Percentiles rank a stretch among this genome's conserved stretches.
phyloP scores from a whole-genome alignment of 1,284 basidiomycete species.

The Waitea zeae region DNA sequence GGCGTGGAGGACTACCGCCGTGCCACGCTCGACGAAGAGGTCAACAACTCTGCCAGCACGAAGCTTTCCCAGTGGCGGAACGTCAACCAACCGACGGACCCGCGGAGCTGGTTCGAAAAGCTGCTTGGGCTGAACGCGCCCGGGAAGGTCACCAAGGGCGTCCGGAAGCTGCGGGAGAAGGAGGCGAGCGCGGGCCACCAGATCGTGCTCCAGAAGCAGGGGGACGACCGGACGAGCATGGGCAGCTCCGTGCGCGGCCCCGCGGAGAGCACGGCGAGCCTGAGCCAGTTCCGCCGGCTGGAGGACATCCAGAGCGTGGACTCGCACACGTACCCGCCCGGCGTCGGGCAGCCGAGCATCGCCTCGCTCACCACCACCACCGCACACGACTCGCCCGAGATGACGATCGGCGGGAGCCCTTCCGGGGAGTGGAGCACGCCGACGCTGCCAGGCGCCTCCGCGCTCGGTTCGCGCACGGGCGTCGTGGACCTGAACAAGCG shows the following conservation, averaged over 20 bases:
- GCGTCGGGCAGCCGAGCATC: constrained; percentile 1
- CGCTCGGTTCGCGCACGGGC: constrained; percentile 30
- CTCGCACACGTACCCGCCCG: constrained; percentile 46
- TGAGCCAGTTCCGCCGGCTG: constrained; percentile 26
- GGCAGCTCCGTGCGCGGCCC: constrained; percentile 11
- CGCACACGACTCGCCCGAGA: neutral
- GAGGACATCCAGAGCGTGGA: constrained; percentile 56
- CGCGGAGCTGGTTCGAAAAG: constrained; percentile 60
- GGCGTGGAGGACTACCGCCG: constrained; percentile 89
- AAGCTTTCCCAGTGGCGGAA: constrained; percentile 75
- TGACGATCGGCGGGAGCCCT: constrained; percentile 3
- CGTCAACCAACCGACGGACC: constrained; percentile 72
- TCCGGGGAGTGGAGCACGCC: constrained; percentile 3
- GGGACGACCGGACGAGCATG: constrained; percentile 19
- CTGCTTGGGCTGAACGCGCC: constrained; percentile 51
- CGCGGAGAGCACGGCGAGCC: constrained; percentile 24
- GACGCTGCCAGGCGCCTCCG: neutral
- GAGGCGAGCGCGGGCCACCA: constrained; percentile 54
- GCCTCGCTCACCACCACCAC: constrained; percentile 1
- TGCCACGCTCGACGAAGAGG: constrained; percentile 74
- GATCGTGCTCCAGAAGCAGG: constrained; percentile 40
- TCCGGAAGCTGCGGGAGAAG: constrained; percentile 68
- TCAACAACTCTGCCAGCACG: constrained; percentile 81
- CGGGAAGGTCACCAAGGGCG: constrained; percentile 69
- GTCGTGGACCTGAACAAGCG: constrained; percentile 68